Evolutionary conservation across 2,329 filamentous ascomycete genomes (phyloP).

Genomic region (Endothia cerciana): DNA sequence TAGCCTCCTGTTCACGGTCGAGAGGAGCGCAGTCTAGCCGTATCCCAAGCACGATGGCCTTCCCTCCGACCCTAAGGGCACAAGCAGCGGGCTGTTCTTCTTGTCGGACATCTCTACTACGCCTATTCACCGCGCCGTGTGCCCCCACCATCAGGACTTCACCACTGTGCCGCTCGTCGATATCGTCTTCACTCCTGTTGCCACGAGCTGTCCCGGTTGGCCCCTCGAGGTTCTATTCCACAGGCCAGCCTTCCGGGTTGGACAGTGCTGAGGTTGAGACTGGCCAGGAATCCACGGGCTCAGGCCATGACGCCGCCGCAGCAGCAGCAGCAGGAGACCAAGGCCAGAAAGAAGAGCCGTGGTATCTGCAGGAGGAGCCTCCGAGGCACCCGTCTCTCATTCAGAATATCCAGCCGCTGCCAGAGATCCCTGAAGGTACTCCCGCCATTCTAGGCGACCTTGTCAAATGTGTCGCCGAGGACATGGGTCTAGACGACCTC

Average conservation of each 20-base stretch:
- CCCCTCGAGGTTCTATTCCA: slow-evolving; percentile 17
- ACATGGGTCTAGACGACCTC: slow-evolving; percentile 84
- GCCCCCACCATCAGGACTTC: slow-evolving; percentile 22
- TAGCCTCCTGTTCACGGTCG: not conserved
- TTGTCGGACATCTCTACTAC: slow-evolving; percentile 36
- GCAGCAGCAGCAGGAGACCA: slow-evolving; percentile 16
- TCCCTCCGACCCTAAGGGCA: slow-evolving; percentile 35
- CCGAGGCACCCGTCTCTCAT: slow-evolving; percentile 55
- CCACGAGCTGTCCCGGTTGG: not conserved
- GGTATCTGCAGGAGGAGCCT: slow-evolving; percentile 82
- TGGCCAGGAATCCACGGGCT: not conserved
- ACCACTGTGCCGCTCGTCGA: slow-evolving; percentile 8
- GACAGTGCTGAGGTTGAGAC: not conserved
- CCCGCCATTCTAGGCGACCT: slow-evolving; percentile 74
- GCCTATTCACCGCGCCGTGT: slow-evolving; percentile 33
- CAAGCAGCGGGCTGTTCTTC: slow-evolving; percentile 37
- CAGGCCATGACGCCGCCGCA: slow-evolving; percentile 28
- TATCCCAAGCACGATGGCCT: slow-evolving; percentile 21
- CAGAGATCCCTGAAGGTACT: slow-evolving; percentile 65
- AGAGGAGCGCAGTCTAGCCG: not conserved
- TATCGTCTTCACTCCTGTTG: slow-evolving; percentile 6
- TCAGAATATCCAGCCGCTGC: slow-evolving; percentile 50
- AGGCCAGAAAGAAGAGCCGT: slow-evolving; percentile 47
- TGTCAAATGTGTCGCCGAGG: slow-evolving; percentile 77
- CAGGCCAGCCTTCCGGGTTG: not conserved